Evolutionary conservation across 345 rosid species (phyloP).

Genomic region (Passiflora organensis): DNA sequence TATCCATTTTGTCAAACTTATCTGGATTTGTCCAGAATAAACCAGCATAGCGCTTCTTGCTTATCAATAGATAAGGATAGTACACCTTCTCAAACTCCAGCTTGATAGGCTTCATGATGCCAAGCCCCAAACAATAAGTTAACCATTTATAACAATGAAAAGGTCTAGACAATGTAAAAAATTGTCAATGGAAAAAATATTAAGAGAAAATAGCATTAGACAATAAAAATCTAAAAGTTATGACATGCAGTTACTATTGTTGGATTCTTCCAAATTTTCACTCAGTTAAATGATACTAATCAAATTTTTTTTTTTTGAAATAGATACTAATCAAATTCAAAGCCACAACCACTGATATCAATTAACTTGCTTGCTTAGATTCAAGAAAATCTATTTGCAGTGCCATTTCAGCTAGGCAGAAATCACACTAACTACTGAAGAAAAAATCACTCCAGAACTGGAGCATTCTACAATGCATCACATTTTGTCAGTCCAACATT

Average conservation of each 20-base stretch:
- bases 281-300: too few species aligned
- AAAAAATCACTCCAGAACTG: too few species aligned
- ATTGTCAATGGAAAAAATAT: background rate
- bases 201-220: background rate
- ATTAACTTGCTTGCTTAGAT: too few species aligned
- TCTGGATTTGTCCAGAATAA: constrained; percentile 81
- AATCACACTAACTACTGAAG: too few species aligned
- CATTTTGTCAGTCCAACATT: too few species aligned
- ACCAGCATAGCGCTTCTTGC: constrained; percentile 99
- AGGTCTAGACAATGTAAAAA: background rate
- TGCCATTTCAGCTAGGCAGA: too few species aligned
- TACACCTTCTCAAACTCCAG: constrained; percentile 98
- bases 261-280: too few species aligned
- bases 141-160: constrained; percentile 1
- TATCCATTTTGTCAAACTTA: constrained; percentile 90
- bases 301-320: too few species aligned
- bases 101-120: constrained; percentile 81
- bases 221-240: background rate
- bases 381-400: too few species aligned
- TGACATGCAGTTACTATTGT: too few species aligned
- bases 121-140: constrained; percentile 11
- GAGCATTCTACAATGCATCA: too few species aligned
- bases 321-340: background rate
- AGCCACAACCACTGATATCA: background rate
- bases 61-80: constrained; percentile 83